Conservation (phyloP, 257 asterid genomes). For the Phtheirospermum japonicum region DNA sequence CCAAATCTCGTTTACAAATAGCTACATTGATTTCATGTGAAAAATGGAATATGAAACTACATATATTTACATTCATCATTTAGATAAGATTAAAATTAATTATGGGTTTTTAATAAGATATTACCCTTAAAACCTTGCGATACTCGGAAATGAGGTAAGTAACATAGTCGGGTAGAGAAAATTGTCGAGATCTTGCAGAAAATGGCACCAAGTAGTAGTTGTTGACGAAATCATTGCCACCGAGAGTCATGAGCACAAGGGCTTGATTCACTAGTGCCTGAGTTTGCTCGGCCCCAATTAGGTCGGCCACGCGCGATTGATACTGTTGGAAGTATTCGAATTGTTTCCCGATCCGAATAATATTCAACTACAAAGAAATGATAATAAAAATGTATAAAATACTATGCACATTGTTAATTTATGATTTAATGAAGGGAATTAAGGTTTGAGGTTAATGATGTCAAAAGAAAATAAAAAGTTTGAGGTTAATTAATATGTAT, state of each 20-base stretch:
- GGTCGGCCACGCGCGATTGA: slow-evolving; percentile 47
- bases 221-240: slow-evolving; percentile 91
- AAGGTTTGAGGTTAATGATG: no score
- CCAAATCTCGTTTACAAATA: no score
- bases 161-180: slow-evolving; percentile 60
- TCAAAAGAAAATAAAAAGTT: no score
- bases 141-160: slow-evolving; percentile 65
- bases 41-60: no score
- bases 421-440: no score
- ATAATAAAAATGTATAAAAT: neutral
- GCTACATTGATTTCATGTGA: no score
- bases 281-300: slow-evolving; percentile 54
- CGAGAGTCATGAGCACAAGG: slow-evolving; percentile 78
- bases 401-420: no score
- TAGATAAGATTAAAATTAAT: no score
- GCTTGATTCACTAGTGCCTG: slow-evolving; percentile 55
- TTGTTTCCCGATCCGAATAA: slow-evolving; percentile 58
- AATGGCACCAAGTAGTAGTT: slow-evolving; percentile 80
- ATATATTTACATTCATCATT: no score
- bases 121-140: slow-evolving; percentile 58
- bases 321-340: slow-evolving; percentile 67
- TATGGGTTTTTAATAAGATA: neutral
- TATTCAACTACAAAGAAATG: slow-evolving; percentile 51
- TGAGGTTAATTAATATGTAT: no score
- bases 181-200: slow-evolving; percentile 82